Percentiles rank a stretch among this genome's conserved stretches.
Conservation (phyloP, 2,329 filamentous ascomycete genomes). For the Aureobasidium sp. region DNA sequence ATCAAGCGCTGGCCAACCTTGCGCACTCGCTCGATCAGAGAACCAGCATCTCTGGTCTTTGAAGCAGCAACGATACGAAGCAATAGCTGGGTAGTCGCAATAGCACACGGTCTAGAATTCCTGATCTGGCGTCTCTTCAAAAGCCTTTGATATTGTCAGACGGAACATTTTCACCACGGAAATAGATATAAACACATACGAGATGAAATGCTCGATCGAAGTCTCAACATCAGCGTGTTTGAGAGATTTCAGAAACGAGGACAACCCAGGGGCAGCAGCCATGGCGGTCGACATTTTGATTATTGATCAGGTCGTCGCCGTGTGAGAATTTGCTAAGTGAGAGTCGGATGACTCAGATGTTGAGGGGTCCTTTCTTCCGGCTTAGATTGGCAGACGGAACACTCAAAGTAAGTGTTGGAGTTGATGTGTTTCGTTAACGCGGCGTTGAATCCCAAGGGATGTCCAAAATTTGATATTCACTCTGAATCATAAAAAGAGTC, state of each 20-base stretch:
- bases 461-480: background rate
- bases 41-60: slow-evolving; percentile 66
- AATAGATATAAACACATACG: slow-evolving; percentile 45
- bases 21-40: slow-evolving; percentile 72
- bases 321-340: slow-evolving; percentile 1
- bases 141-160: slow-evolving; percentile 45
- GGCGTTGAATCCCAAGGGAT: background rate
- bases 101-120: slow-evolving; percentile 78
- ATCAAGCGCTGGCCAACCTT: slow-evolving; percentile 69
- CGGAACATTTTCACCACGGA: slow-evolving; percentile 1
- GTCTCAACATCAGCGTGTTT: slow-evolving; percentile 68
- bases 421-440: background rate
- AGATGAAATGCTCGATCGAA: slow-evolving; percentile 74
- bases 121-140: slow-evolving; percentile 86
- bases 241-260: slow-evolving; percentile 69
- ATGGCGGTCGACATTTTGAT: slow-evolving; percentile 43
- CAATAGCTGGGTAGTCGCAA: slow-evolving; percentile 83
- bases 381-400: background rate
- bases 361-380: background rate
- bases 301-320: slow-evolving; percentile 24
- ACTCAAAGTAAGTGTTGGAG: background rate
- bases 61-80: slow-evolving; percentile 76
- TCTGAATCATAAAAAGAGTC: background rate
- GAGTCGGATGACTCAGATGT: background rate
- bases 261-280: slow-evolving; percentile 61